These are phyloP conservation scores for Curvularia verruculosa DNA, from an alignment of 2,329 filamentous ascomycete species.

Conservation along the genomic window DNA sequence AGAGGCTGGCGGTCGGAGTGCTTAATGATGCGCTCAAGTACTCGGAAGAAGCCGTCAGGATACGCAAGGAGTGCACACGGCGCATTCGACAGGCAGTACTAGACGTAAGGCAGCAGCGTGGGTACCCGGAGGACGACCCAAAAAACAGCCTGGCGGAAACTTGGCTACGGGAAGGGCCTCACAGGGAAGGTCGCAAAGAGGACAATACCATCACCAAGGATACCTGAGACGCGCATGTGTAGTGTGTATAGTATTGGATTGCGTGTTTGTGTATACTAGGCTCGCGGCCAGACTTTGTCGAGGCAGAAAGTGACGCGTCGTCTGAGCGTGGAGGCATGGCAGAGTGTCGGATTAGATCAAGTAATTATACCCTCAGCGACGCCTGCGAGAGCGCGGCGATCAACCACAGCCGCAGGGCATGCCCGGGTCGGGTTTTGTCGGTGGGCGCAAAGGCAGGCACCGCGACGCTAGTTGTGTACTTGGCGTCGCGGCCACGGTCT, in stretches of 20 bases:
- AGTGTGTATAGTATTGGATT: slow-evolving; percentile 65
- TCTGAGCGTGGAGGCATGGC: slow-evolving; percentile 14
- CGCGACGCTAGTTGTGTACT: slow-evolving; percentile 14
- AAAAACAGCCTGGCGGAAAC: slow-evolving; percentile 79
- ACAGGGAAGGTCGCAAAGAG: slow-evolving; percentile 62
- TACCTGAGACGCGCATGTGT: slow-evolving; percentile 43
- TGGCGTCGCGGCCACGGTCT: slow-evolving; percentile 26
- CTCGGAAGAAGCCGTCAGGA: slow-evolving; percentile 73
- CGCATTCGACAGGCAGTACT: slow-evolving; percentile 80
- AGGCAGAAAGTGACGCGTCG: slow-evolving; percentile 10
- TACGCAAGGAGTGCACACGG: slow-evolving; percentile 80
- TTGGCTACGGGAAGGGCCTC: slow-evolving; percentile 67
- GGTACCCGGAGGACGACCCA: slow-evolving; percentile 80
- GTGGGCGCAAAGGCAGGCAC: slow-evolving; percentile 19
- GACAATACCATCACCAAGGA: slow-evolving; percentile 68
- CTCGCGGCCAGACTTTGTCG: background rate
- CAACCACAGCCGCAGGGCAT: slow-evolving; percentile 27
- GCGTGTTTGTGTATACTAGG: background rate
- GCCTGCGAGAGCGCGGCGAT: slow-evolving; percentile 27
- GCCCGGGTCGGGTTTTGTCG: slow-evolving; percentile 30
- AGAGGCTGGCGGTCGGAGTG: slow-evolving; percentile 60
- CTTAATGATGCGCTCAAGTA: slow-evolving; percentile 70
- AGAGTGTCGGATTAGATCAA: slow-evolving; percentile 67
- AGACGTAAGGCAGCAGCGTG: slow-evolving; percentile 73
- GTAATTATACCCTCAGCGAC: slow-evolving; percentile 60